Base-by-base conservation (phyloP, 164 flowering plant genomes). In the Sextonia rubra region DNA sequence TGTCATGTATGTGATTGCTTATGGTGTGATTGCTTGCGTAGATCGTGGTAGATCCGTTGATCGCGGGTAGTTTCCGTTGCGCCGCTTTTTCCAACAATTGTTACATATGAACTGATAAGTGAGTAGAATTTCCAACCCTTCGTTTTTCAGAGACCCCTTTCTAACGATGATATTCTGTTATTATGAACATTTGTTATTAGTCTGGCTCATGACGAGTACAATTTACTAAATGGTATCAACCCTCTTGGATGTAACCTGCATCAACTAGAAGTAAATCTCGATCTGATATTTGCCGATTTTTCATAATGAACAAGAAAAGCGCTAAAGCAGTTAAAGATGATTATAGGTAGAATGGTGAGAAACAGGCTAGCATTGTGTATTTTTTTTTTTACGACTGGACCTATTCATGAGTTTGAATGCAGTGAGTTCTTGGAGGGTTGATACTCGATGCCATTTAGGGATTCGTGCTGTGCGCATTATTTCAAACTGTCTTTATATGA, bases 21-120 rank as follows among this genome's bases (percentile, higher is more conserved):
- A n/a, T n/a, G n/a, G n/a, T n/a, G n/a, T n/a, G n/a, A n/a, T n/a
- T n/a, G n/a, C n/a, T n/a, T n/a, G n/a, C n/a, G n/a, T n/a, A n/a
- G n/a, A n/a, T n/a, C n/a, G n/a, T n/a, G n/a, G n/a, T n/a, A n/a
- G n/a, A n/a, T n/a, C n/a, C n/a, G n/a, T n/a, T n/a, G n/a, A n/a
- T n/a, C n/a, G n/a, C n/a, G n/a, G n/a, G n/a, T n/a, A n/a, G n/a
- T n/a, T n/a, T n/a, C n/a, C n/a, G n/a, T n/a, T n/a, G n/a, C n/a
- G n/a, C n/a, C n/a, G n/a, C n/a, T n/a, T n/a, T n/a, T n/a, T n/a
- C n/a, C n/a, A n/a, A n/a, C n/a, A n/a, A n/a, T n/a, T n/a, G 92
- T 93, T 60, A 89, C 91, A 18, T 93, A 93, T 67, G 98, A 91
- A 79, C 76, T 88, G 32, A 89, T 87, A 80, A 93, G 98, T 91